A percentile compares a stretch with the other conserved stretches of the same genome.
Conservation (phyloP, 345 rosid genomes). For the Melaleuca alternifolia region DNA sequence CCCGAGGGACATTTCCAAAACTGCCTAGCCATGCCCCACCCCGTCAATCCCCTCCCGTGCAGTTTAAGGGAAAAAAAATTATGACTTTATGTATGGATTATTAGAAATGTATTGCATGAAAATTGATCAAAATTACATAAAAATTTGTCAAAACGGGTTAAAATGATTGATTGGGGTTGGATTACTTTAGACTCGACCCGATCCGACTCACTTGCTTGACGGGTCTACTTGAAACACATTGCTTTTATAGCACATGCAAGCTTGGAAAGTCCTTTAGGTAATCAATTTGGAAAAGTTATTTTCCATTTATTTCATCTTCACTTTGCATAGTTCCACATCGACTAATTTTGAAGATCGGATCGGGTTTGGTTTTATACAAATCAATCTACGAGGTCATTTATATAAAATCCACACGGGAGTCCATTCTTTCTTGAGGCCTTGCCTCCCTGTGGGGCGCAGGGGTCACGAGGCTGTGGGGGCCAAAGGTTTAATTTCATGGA, state of each 20-base stretch:
- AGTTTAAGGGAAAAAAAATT: background rate
- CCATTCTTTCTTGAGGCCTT: background rate
- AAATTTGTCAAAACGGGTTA: no score
- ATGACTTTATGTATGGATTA: background rate
- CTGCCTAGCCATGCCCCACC: background rate
- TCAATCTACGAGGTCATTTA: background rate
- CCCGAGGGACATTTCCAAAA: fast-evolving
- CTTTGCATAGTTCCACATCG: background rate
- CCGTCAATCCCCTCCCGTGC: fast-evolving
- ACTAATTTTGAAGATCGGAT: background rate
- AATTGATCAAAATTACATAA: no score
- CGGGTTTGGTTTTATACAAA: background rate
- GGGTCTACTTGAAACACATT: background rate
- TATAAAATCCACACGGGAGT: background rate
- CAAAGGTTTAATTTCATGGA: background rate
- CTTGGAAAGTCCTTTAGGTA: background rate
- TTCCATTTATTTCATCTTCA: background rate
- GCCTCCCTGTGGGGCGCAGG: background rate
- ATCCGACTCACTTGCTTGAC: no score
- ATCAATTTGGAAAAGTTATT: background rate
- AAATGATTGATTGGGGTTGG: no score
- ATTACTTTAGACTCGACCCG: no score
- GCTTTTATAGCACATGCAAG: background rate
- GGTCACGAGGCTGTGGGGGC: background rate
- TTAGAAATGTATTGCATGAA: no score